A percentile compares a stretch with the other conserved stretches of the same genome.
phyloP scores from a whole-genome alignment of 2,329 filamentous ascomycete species.

The Septoria petroselini region DNA sequence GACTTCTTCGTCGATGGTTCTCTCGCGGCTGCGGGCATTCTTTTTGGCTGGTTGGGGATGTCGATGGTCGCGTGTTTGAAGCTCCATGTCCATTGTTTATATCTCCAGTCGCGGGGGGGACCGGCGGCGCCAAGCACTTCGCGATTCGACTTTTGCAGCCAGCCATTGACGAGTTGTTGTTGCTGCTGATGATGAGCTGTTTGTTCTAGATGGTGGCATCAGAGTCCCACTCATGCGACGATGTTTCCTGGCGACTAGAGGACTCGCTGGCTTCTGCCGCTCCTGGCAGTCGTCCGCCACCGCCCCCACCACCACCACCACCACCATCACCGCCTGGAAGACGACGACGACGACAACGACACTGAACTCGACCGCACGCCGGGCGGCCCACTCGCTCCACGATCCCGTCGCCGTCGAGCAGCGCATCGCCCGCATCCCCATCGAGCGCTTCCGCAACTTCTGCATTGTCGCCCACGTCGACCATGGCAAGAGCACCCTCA shows the following conservation, averaged over 20 bases:
- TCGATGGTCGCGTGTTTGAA: neutral
- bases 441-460: conserved; percentile 84
- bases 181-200: too few relatives aligned
- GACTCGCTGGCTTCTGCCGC: conserved; percentile 22
- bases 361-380: conserved; percentile 21
- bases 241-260: conserved; percentile 42
- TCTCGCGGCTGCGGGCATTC: conserved; percentile 24
- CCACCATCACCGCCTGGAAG: conserved; percentile 1
- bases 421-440: conserved; percentile 70
- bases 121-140: conserved; percentile 11
- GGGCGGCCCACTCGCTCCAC: conserved; percentile 36
- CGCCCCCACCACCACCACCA: conserved; percentile 9
- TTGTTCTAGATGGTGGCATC: conserved; percentile 1
- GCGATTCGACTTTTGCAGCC: conserved; percentile 8
- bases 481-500: conserved; percentile 96
- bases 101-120: conserved; percentile 13
- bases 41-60: conserved; percentile 3
- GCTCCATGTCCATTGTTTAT: conserved; percentile 11
- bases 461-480: conserved; percentile 99
- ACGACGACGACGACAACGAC: too few relatives aligned
- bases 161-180: too few relatives aligned
- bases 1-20: conserved; percentile 17
- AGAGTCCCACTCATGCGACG: conserved; percentile 45
- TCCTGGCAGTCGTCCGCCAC: conserved; percentile 15
- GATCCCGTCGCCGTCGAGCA: conserved; percentile 55